phyloP scores from a whole-genome alignment of 2,329 filamentous ascomycete genomes.

The Fusarium buxicola region DNA sequence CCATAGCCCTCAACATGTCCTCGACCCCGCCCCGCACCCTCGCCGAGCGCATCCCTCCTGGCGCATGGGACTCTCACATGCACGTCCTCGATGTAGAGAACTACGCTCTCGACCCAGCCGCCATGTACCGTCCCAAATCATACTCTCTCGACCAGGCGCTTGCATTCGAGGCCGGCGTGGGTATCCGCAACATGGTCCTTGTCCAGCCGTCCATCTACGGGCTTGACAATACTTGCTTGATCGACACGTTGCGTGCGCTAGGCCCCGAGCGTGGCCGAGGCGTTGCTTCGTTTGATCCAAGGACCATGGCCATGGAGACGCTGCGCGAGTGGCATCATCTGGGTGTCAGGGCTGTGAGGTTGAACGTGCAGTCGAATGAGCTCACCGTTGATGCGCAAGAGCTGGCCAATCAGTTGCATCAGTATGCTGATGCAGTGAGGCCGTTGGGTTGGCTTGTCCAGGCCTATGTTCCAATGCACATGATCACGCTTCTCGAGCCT shows the following conservation, averaged over 20 bases:
- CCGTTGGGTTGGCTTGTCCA: constrained; percentile 68
- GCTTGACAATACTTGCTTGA: constrained; percentile 68
- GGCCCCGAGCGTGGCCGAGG: constrained; percentile 63
- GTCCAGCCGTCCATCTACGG: constrained; percentile 73
- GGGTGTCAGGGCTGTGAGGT: constrained; percentile 68
- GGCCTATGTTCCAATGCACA: constrained; percentile 65
- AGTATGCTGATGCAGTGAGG: constrained; percentile 63
- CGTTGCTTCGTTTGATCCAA: constrained; percentile 67
- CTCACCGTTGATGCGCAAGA: constrained; percentile 54
- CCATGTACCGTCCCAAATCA: constrained; percentile 62
- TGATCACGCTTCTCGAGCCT: constrained; percentile 60
- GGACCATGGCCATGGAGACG: constrained; percentile 48
- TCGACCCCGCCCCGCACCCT: constrained; percentile 10
- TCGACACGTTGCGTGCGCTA: constrained; percentile 63
- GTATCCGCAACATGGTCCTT: constrained; percentile 67
- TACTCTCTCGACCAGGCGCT: constrained; percentile 64
- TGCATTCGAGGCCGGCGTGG: constrained; percentile 62
- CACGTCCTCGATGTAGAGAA: constrained; percentile 67
- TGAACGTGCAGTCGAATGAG: constrained; percentile 68
- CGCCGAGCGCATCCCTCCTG: constrained; percentile 51
- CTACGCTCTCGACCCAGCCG: constrained; percentile 61
- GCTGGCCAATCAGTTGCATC: constrained; percentile 55
- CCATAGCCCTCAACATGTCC: constrained; percentile 10
- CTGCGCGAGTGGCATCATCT: constrained; percentile 65
- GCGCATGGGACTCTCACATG: constrained; percentile 73